A percentile compares a stretch with the other conserved stretches of the same genome.
These are phyloP conservation scores for Solanum appendiculatum DNA, from an alignment of 257 asterid genomes.

Conservation along the genomic window DNA sequence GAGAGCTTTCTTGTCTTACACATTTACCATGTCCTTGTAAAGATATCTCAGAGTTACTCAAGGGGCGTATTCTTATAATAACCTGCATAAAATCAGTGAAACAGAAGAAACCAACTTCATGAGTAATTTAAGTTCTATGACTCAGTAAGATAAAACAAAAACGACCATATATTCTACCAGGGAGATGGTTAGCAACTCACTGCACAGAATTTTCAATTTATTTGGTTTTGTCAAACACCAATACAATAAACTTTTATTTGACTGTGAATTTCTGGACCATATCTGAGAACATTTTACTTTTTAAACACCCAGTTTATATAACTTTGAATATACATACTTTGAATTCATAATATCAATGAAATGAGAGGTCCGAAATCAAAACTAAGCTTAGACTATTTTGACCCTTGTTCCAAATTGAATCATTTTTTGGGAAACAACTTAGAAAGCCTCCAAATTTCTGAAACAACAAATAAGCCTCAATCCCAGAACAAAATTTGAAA, in stretches of 20 bases:
- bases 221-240: not conserved
- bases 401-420: no score
- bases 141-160: not conserved
- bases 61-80: slow-evolving; percentile 77
- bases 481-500: not conserved
- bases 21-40: slow-evolving; percentile 64
- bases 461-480: not conserved
- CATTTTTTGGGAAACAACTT: no score
- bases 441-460: not conserved
- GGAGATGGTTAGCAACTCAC: not conserved
- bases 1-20: slow-evolving; percentile 83
- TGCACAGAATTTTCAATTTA: not conserved
- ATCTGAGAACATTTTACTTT: not conserved
- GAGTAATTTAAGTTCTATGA: not conserved
- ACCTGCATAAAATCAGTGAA: slow-evolving; percentile 35
- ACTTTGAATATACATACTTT: not conserved
- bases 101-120: not conserved
- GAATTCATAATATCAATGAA: not conserved
- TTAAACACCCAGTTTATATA: not conserved
- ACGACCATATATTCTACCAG: not conserved
- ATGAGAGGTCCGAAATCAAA: not conserved
- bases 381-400: not conserved
- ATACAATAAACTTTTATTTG: not conserved
- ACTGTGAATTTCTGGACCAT: not conserved
- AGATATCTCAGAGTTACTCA: slow-evolving; percentile 69